Evolutionary conservation across 2,329 filamentous ascomycete species (phyloP).

Genomic region (Shiraia bambusicola): DNA sequence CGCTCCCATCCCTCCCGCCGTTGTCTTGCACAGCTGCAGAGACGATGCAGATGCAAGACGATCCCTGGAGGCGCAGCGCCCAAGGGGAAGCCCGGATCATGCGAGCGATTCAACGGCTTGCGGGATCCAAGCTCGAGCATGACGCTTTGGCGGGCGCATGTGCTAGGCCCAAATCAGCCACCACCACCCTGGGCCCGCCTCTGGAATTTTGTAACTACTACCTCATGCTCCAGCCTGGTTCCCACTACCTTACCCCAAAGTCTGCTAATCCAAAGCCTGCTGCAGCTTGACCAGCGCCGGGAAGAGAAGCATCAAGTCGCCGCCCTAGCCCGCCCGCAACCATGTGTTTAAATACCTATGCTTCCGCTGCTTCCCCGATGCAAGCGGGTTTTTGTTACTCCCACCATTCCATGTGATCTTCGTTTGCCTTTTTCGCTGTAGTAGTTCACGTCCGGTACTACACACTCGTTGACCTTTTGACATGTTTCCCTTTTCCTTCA

Average conservation of each 20-base stretch:
- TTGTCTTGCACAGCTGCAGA: too few species aligned
- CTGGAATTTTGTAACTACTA: constrained; percentile 43
- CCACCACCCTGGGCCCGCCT: constrained; percentile 31
- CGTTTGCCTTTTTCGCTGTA: constrained; percentile 37
- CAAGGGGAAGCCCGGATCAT: constrained; percentile 40
- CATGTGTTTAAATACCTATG: constrained; percentile 46
- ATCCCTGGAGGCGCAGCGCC: constrained; percentile 37
- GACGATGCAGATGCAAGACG: constrained; percentile 37
- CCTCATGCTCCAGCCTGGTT: constrained; percentile 45
- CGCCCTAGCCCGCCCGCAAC: constrained; percentile 42
- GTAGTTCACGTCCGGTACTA: constrained; percentile 38
- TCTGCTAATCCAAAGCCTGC: constrained; percentile 44
- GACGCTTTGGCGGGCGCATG: constrained; percentile 38
- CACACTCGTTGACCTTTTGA: constrained; percentile 43
- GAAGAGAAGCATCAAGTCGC: constrained; percentile 43
- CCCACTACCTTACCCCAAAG: constrained; percentile 46
- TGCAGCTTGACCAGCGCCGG: constrained; percentile 45
- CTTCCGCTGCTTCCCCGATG: constrained; percentile 42
- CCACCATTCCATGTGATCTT: constrained; percentile 46
- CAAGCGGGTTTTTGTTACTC: constrained; percentile 42
- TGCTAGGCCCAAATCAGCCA: constrained; percentile 34
- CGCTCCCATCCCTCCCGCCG: too few species aligned
- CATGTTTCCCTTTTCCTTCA: constrained; percentile 43
- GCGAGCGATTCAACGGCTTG: constrained; percentile 44
- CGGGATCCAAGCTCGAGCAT: constrained; percentile 40